A percentile compares a stretch with the other conserved stretches of the same genome.
phyloP scores from a whole-genome alignment of 768 basidiomycete species.

The Russula lepida region DNA sequence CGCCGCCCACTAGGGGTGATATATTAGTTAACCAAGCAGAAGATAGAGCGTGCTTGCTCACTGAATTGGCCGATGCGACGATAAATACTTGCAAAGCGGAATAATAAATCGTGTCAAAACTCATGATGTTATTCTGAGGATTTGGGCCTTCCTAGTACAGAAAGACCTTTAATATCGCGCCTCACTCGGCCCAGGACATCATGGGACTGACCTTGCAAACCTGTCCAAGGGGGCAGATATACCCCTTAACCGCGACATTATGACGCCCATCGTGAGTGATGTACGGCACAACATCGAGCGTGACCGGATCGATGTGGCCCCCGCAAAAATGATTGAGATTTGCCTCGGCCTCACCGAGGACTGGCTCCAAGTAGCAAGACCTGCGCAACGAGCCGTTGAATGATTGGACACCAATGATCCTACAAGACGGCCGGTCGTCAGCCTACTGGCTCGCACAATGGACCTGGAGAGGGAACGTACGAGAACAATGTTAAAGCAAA shows the following conservation, averaged over 20 bases:
- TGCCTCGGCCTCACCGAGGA: constrained; percentile 43
- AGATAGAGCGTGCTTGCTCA: constrained; percentile 31
- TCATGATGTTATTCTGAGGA: constrained; percentile 55
- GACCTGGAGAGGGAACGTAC: constrained; percentile 34
- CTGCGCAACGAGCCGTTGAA: constrained; percentile 81
- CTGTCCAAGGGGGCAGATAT: constrained; percentile 82
- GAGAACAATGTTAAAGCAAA: constrained; percentile 88
- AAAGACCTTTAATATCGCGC: neutral
- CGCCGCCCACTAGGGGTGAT: constrained; percentile 51
- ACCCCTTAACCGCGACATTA: constrained; percentile 55
- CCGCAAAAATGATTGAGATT: constrained; percentile 63
- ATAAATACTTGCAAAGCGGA: constrained; percentile 78
- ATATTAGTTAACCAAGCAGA: constrained; percentile 5
- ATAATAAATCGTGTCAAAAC: constrained; percentile 84
- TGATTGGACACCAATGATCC: constrained; percentile 89
- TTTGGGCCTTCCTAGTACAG: constrained; percentile 50
- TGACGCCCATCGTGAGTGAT: constrained; percentile 33
- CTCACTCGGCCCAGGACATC: neutral
- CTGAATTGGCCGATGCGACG: constrained; percentile 70
- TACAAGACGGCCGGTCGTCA: constrained; percentile 24
- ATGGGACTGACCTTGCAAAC: constrained; percentile 53
- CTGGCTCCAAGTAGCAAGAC: constrained; percentile 48
- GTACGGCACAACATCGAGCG: constrained; percentile 40
- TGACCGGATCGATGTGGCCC: constrained; percentile 59
- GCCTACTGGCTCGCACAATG: neutral